Evolutionary conservation across 139 green algal species (phyloP).

Genomic region (Tetradesmus obliquus): DNA sequence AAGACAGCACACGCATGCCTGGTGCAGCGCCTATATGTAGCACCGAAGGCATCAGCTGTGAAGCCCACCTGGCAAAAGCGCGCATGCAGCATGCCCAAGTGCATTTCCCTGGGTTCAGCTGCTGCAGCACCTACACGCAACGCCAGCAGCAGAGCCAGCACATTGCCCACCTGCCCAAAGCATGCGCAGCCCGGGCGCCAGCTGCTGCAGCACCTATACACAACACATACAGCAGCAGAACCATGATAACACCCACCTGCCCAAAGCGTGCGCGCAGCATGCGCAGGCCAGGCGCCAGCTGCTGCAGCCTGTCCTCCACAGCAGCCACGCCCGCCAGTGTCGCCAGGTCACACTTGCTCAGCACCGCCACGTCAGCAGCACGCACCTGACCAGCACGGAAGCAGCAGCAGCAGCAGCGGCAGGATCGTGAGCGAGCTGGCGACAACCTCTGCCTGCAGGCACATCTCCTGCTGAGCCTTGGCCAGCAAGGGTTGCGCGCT

Average conservation of each 20-base stretch:
- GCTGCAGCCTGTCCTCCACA: slow-evolving; percentile 56
- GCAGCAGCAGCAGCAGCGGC: background rate
- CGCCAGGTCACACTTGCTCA: slow-evolving; percentile 74
- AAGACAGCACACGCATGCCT: too few relatives aligned
- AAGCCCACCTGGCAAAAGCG: too few relatives aligned
- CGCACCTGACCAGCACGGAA: slow-evolving; percentile 3
- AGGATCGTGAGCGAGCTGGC: background rate
- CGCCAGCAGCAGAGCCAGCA: background rate
- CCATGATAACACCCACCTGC: slow-evolving; percentile 39
- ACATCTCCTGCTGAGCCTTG: too few relatives aligned
- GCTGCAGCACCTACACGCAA: too few relatives aligned
- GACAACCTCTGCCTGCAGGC: background rate
- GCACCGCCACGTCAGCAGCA: slow-evolving; percentile 60
- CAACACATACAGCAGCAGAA: background rate
- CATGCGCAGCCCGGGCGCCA: background rate
- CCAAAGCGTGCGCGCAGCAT: slow-evolving; percentile 51
- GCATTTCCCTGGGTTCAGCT: too few relatives aligned
- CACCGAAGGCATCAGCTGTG: too few relatives aligned
- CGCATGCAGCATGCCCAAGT: too few relatives aligned
- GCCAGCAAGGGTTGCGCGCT: too few relatives aligned
- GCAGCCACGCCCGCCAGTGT: slow-evolving; percentile 48
- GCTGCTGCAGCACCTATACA: background rate
- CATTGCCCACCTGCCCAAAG: background rate
- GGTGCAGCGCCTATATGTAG: too few relatives aligned
- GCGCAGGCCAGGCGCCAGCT: slow-evolving; percentile 46